Conservation (phyloP, 2,329 filamentous ascomycete genomes). For the Ceratocystis variospora region DNA sequence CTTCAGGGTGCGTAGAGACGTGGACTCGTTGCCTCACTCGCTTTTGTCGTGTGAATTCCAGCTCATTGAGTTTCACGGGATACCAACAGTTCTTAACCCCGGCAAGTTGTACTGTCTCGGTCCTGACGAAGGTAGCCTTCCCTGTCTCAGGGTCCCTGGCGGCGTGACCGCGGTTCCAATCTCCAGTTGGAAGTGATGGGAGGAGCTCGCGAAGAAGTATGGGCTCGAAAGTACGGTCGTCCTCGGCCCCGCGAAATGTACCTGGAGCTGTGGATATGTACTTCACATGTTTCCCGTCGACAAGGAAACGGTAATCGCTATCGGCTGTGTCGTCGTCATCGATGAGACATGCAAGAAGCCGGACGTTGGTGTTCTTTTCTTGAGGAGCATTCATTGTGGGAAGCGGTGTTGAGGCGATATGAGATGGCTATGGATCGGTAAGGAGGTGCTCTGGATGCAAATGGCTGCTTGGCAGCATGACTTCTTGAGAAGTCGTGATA, state of each 20-base stretch:
- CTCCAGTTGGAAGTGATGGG: conserved; percentile 23
- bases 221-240: conserved; percentile 24
- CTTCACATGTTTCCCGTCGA: conserved; percentile 22
- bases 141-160: conserved; percentile 21
- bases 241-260: conserved; percentile 22
- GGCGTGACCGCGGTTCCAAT: conserved; percentile 23
- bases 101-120: conserved; percentile 21
- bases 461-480: background rate
- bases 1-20: conserved; percentile 22
- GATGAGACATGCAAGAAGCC: conserved; percentile 23
- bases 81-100: conserved; percentile 22
- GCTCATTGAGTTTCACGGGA: conserved; percentile 22
- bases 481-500: too few relatives aligned
- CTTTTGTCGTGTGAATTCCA: conserved; percentile 22
- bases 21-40: conserved; percentile 23
- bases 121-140: conserved; percentile 20
- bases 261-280: conserved; percentile 23
- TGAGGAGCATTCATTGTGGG: conserved; percentile 15
- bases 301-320: conserved; percentile 25
- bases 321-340: conserved; percentile 21
- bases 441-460: background rate
- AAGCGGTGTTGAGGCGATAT: conserved; percentile 9
- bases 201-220: conserved; percentile 23
- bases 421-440: conserved; percentile 8
- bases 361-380: conserved; percentile 22